Percentiles rank a stretch among this genome's conserved stretches.
These are phyloP conservation scores for Penicillium alfredii DNA, from an alignment of 495 filamentous ascomycete genomes.

Conservation along the genomic window DNA sequence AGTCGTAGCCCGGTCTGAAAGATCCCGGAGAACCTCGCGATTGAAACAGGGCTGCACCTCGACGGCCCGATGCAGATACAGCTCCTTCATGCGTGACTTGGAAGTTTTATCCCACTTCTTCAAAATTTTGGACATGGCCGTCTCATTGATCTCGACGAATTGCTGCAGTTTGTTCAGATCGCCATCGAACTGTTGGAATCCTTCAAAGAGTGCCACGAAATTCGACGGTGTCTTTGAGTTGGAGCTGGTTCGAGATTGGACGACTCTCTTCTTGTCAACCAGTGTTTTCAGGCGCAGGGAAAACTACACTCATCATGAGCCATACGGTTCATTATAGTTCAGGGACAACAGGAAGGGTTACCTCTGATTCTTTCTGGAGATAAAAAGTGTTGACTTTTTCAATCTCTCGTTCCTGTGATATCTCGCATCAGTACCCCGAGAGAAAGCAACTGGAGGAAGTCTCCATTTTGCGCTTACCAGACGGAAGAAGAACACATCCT, in stretches of 20 bases:
- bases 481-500: constrained; percentile 97
- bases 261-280: constrained; percentile 85
- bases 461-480: constrained; percentile 57
- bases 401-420: constrained; percentile 87
- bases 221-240: constrained; percentile 82
- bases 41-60: constrained; percentile 99
- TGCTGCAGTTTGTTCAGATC: constrained; percentile 97
- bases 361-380: constrained; percentile 96
- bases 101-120: constrained; percentile 99
- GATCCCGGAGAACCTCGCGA: constrained; percentile 86
- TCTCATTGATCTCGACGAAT: constrained; percentile 97
- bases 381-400: constrained; percentile 99
- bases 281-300: constrained; percentile 86
- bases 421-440: constrained; percentile 4
- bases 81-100: constrained; percentile 96
- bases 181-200: constrained; percentile 92
- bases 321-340: neutral
- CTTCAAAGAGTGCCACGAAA: constrained; percentile 90
- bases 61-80: constrained; percentile 91
- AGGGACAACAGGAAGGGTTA: constrained; percentile 33
- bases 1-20: constrained; percentile 93
- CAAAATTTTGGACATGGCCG: constrained; percentile 94
- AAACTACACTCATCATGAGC: constrained; percentile 52
- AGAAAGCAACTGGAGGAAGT: neutral
- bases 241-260: constrained; percentile 67